phyloP scores from a whole-genome alignment of 768 basidiomycete genomes.

The Leccinum disarticulatum region DNA sequence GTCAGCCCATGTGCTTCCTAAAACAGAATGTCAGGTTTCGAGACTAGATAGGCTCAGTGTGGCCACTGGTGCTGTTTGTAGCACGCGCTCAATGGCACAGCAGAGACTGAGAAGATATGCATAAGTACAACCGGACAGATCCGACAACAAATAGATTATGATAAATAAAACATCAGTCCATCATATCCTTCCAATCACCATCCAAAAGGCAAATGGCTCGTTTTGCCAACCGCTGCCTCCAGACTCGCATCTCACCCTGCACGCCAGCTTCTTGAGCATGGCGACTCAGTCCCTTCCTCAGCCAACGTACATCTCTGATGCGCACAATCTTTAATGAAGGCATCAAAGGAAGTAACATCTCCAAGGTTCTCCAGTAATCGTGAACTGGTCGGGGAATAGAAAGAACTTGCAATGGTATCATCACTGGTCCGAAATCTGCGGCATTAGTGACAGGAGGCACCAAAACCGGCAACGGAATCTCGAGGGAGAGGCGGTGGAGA shows the following conservation, averaged over 20 bases:
- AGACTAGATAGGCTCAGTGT: too few species aligned
- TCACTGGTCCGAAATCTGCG: slow-evolving; percentile 30
- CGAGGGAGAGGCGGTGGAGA: slow-evolving; percentile 70
- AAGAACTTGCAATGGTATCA: slow-evolving; percentile 53
- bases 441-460: slow-evolving; percentile 23
- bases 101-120: too few species aligned
- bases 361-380: slow-evolving; percentile 57
- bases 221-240: slow-evolving; percentile 61
- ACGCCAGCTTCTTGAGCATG: slow-evolving; percentile 72
- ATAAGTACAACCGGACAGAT: slow-evolving; percentile 9
- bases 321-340: slow-evolving; percentile 58
- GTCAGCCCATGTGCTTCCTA: too few species aligned
- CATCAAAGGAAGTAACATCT: slow-evolving; percentile 52
- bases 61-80: too few species aligned
- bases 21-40: too few species aligned
- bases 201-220: slow-evolving; percentile 66
- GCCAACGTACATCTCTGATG: slow-evolving; percentile 69
- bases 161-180: slow-evolving; percentile 15
- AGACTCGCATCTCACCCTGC: slow-evolving; percentile 78
- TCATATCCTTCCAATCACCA: slow-evolving; percentile 63
- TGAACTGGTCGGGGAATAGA: slow-evolving; percentile 73
- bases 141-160: background rate
- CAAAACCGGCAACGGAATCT: slow-evolving; percentile 62
- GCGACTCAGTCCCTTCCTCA: slow-evolving; percentile 61
- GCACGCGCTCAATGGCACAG: too few species aligned